Conservation (phyloP, 2,329 filamentous ascomycete genomes). For the Cytospora paraplurivora region DNA sequence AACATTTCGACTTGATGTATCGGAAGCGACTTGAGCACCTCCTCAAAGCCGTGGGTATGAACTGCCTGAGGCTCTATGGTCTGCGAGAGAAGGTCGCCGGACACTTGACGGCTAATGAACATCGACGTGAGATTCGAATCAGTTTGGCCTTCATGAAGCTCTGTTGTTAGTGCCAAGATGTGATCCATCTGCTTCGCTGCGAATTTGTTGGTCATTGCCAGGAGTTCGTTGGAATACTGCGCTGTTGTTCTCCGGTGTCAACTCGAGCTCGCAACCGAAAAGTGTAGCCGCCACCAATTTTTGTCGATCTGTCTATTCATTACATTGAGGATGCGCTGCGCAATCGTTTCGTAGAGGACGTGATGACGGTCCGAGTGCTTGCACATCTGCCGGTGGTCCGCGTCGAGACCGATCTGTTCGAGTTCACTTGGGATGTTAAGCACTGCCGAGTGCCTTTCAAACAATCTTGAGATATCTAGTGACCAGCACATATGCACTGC, state of each 20-base stretch:
- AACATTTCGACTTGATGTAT: constrained; percentile 5
- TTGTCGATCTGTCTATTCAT: constrained; percentile 21
- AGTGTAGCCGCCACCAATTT: neutral
- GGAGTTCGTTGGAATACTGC: constrained; percentile 14
- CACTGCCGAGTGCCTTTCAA: constrained; percentile 17
- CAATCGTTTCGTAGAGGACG: constrained; percentile 13
- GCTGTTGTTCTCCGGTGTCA: neutral
- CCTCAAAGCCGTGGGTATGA: constrained; percentile 5
- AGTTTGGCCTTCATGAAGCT: constrained; percentile 3
- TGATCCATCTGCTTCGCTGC: constrained; percentile 6
- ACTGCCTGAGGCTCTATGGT: too few species aligned
- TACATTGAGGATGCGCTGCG: constrained; percentile 9
- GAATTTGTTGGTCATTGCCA: constrained; percentile 18
- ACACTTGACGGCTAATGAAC: neutral
- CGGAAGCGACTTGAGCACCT: constrained; percentile 4
- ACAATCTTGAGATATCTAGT: constrained; percentile 5
- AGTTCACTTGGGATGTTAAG: constrained; percentile 9
- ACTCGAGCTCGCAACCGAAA: neutral
- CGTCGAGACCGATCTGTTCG: constrained; percentile 15
- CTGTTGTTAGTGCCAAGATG: constrained; percentile 2
- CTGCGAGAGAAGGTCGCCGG: neutral
- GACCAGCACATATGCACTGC: neutral
- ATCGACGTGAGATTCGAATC: neutral
- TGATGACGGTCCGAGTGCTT: constrained; percentile 7
- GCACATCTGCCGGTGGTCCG: constrained; percentile 18